phyloP scores from a whole-genome alignment of 176 grass and related monocot species.

The Aegilops sharonensis region DNA sequence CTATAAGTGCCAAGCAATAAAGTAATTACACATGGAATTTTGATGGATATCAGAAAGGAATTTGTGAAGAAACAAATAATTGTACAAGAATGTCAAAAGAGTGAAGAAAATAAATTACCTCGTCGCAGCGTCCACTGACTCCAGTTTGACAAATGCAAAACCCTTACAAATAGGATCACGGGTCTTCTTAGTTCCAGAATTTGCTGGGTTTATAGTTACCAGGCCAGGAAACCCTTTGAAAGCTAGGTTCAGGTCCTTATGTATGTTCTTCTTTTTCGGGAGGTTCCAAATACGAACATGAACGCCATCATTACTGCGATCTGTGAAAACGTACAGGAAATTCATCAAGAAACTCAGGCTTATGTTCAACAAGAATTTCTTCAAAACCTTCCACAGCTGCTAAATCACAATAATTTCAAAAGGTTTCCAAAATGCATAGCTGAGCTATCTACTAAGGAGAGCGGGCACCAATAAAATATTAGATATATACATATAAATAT shows the following conservation, averaged over 20 bases:
- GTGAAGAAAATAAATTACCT: constrained; percentile 47
- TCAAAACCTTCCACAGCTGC: not conserved
- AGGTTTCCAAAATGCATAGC: not conserved
- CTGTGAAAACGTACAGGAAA: constrained; percentile 22
- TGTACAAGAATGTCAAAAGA: not conserved
- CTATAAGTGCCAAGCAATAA: constrained; percentile 10
- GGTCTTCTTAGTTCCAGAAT: constrained; percentile 80
- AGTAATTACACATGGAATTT: not conserved
- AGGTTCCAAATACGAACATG: constrained; percentile 74
- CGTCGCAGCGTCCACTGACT: constrained; percentile 57
- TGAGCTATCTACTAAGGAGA: not conserved
- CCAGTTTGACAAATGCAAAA: constrained; percentile 72
- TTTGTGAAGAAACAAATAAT: not conserved
- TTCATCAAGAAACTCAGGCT: constrained; percentile 24
- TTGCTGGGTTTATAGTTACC: constrained; percentile 61
- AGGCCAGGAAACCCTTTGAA: constrained; percentile 84
- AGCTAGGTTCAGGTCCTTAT: constrained; percentile 77
- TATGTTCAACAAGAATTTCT: not conserved
- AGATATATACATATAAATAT: too few species aligned
- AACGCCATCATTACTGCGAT: constrained; percentile 30
- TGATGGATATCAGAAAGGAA: constrained; percentile 10
- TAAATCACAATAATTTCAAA: not conserved
- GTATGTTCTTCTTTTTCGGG: constrained; percentile 96
- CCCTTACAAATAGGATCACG: constrained; percentile 95
- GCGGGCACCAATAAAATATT: too few species aligned